phyloP scores from a whole-genome alignment of 129 eudicot species.

The Lonicera japonica region DNA sequence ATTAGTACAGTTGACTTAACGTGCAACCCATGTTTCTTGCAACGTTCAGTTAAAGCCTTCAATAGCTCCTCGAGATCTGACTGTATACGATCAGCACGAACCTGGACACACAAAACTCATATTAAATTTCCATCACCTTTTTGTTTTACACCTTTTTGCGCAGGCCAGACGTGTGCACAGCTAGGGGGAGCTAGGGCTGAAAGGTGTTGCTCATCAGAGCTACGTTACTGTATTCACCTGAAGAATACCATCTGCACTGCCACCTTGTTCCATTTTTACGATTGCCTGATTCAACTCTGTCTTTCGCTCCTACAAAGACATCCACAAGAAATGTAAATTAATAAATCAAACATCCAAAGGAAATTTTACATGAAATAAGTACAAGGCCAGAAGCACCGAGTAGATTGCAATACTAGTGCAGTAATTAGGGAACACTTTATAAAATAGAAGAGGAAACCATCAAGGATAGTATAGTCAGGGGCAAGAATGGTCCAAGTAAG shows the following conservation, averaged over 20 bases:
- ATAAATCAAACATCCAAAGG: not conserved
- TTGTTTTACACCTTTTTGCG: no score
- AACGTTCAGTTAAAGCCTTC: constrained; percentile 76
- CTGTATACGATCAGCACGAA: constrained; percentile 96
- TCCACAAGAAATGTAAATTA: constrained; percentile 13
- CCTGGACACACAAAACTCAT: constrained; percentile 34
- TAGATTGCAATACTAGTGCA: not conserved
- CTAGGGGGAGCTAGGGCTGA: no score
- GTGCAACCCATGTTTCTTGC: constrained; percentile 65
- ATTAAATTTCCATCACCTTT: no score
- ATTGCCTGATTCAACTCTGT: constrained; percentile 89
- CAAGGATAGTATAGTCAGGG: not conserved
- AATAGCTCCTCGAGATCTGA: constrained; percentile 91
- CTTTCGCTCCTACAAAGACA: constrained; percentile 69
- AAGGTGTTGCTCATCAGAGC: not conserved
- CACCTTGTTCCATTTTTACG: constrained; percentile 93
- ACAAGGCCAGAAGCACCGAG: not conserved
- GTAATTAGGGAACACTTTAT: not conserved
- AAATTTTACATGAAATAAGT: not conserved
- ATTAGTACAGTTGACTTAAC: constrained; percentile 73
- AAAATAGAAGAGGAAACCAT: not conserved
- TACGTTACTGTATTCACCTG: constrained; percentile 48
- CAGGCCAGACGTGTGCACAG: no score
- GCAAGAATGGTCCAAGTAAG: not conserved
- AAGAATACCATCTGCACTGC: constrained; percentile 95